Evolutionary conservation across 139 green algal genomes (phyloP).

Genomic region (Marvania coccoides): DNA sequence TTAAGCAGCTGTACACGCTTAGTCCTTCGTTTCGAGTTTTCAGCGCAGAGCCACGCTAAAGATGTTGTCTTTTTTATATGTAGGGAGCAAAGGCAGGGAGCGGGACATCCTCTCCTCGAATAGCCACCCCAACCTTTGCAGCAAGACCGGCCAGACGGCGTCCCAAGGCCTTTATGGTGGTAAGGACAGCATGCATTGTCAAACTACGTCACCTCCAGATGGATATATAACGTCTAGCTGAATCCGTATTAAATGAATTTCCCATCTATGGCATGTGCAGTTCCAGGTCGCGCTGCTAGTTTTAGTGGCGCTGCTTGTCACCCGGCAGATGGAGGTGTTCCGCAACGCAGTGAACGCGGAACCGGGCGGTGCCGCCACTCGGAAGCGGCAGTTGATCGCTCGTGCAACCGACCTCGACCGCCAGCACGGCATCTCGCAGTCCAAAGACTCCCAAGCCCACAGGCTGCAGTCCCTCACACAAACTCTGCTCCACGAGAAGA

Average conservation of each 20-base stretch:
- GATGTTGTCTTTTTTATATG: too few relatives aligned
- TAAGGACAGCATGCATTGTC: too few relatives aligned
- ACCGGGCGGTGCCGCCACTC: neutral
- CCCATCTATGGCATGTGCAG: too few relatives aligned
- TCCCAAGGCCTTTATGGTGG: neutral
- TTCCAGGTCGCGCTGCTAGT: neutral
- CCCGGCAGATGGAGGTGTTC: neutral
- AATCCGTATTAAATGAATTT: too few relatives aligned
- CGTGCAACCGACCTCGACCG: neutral
- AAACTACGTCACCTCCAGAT: too few relatives aligned
- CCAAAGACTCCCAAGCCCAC: neutral
- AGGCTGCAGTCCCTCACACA: neutral
- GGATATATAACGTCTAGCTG: too few relatives aligned
- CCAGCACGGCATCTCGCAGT: neutral
- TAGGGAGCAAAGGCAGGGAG: neutral
- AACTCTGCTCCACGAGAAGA: slow-evolving; percentile 1
- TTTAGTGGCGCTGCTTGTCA: neutral
- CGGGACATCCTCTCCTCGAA: neutral
- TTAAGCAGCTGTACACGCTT: too few relatives aligned
- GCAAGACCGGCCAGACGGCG: neutral
- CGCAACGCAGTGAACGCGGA: neutral
- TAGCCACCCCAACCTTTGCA: neutral
- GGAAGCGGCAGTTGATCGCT: neutral
- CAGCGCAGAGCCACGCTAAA: too few relatives aligned
- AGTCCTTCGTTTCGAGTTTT: too few relatives aligned